A percentile compares a stretch with the other conserved stretches of the same genome.
phyloP scores from a whole-genome alignment of 345 rosid genomes.

The Atalantia buxifolia region DNA sequence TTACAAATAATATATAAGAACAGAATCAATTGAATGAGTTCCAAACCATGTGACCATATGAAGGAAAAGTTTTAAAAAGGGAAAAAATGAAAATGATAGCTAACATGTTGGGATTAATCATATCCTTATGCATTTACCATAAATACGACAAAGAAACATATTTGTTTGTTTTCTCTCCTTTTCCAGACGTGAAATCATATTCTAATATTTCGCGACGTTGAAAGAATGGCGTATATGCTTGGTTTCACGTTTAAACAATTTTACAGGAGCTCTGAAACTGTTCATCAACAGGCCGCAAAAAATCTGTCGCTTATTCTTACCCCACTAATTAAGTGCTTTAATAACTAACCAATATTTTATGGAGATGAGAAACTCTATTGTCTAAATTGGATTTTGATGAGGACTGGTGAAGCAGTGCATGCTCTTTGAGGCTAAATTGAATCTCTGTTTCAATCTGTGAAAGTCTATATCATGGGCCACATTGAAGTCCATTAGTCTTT shows the following conservation, averaged over 20 bases:
- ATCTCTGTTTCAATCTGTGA: no score
- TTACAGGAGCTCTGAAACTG: not conserved
- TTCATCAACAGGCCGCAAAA: not conserved
- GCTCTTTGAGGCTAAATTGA: no score
- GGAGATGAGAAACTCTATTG: not conserved
- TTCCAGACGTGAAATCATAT: slow-evolving; percentile 13
- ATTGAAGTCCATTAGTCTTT: not conserved
- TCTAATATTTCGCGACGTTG: not conserved
- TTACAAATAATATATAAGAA: no score
- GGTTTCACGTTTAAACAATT: not conserved
- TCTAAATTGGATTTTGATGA: not conserved
- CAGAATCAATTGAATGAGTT: no score
- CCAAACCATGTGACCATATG: no score
- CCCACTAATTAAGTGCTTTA: not conserved
- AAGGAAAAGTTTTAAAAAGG: no score
- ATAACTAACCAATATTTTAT: not conserved
- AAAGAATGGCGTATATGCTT: not conserved
- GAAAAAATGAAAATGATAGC: slow-evolving; percentile 1
- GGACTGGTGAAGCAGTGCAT: not conserved
- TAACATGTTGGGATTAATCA: not conserved
- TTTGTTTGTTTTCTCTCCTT: slow-evolving; percentile 23
- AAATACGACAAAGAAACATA: no score
- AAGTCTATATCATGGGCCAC: not conserved
- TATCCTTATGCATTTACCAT: no score
- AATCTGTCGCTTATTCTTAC: not conserved